Evolutionary conservation across 2,329 filamentous ascomycete species (phyloP), one percentile per base, ranked within the genome.

Genomic region (Lecanicillium sp.): DNA sequence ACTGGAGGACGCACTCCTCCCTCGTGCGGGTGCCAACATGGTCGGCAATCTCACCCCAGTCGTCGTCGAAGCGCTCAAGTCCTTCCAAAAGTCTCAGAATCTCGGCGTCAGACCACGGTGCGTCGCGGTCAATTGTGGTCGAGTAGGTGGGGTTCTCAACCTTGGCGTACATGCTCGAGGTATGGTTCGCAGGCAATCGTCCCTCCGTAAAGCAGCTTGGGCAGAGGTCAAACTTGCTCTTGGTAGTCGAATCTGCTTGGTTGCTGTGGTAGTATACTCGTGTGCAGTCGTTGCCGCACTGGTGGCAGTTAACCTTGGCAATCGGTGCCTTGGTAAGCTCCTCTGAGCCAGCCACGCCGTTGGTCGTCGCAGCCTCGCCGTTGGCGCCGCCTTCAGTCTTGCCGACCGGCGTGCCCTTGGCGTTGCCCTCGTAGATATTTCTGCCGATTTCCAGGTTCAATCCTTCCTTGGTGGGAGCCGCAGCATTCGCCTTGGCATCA

Each of bases 1-100:
- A 98, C 58, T 96, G 92, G 51, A 97, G 74, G 13, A 97, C 90
- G 59, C 92, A 98, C 65, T 98, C 90, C 60, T 98, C 94, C 38
- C 87, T 77, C 2, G 88, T 95, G 44, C 90, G 81, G 3, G 87
- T 94, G 35, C 85, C 85, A 31, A 98, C 92, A 54, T 96, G 86
- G 46, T 90, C 87, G 2, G 94, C 82, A 48, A 98, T 89, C 52
- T 87, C 79, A 42, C 85, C 83, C 92, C 92, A 98, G 62, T 97
- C 87, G 44, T 97, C 90, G 48, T 97, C 90, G 52, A 90, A 95
- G 51, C 84, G 77, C 64, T 98, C 92, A 35, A 98, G 69, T 8
- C 79, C 94, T 60, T 98, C 92, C 6, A 98, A 74, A 28, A 98
- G 74, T 36, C 88, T 73, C n/a, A 98, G 70, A 12, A 87, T 77